Conservation (phyloP, 805 yeast species). For the Teunomyces lycoperdinae region DNA sequence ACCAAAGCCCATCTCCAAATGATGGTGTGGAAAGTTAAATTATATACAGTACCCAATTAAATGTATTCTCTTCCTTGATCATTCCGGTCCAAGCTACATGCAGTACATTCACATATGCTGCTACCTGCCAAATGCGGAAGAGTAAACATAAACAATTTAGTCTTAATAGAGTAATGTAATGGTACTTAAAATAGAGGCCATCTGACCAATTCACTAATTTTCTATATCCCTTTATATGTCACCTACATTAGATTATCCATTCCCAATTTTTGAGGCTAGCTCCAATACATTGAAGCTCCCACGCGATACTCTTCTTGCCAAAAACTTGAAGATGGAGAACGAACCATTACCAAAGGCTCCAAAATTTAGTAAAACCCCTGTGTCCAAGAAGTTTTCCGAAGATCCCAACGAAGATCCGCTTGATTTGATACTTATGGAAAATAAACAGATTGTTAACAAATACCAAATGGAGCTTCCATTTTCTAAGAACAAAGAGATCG, state of each 20-base stretch:
- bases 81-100: not conserved
- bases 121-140: slow-evolving; percentile 1
- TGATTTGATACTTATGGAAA: slow-evolving; percentile 18
- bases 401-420: slow-evolving; percentile 17
- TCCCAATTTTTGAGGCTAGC: slow-evolving; percentile 6
- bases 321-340: slow-evolving; percentile 16
- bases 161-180: slow-evolving; percentile 1
- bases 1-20: not conserved
- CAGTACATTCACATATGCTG: not conserved
- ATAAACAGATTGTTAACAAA: slow-evolving; percentile 10
- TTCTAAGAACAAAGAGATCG: not conserved
- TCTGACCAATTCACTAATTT: not conserved
- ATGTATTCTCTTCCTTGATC: not conserved
- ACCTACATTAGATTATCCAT: slow-evolving; percentile 12
- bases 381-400: slow-evolving; percentile 9
- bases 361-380: slow-evolving; percentile 8
- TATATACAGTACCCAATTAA: not conserved
- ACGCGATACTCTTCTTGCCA: slow-evolving; percentile 16
- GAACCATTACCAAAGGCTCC: slow-evolving; percentile 11
- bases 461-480: slow-evolving; percentile 18
- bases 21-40: not conserved
- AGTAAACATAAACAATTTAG: slow-evolving; percentile 15
- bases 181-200: not conserved
- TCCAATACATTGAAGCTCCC: slow-evolving; percentile 6
- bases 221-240: slow-evolving; percentile 4